Conservation (phyloP, 805 yeast genomes). For the Zygoascus flipseniorum region DNA sequence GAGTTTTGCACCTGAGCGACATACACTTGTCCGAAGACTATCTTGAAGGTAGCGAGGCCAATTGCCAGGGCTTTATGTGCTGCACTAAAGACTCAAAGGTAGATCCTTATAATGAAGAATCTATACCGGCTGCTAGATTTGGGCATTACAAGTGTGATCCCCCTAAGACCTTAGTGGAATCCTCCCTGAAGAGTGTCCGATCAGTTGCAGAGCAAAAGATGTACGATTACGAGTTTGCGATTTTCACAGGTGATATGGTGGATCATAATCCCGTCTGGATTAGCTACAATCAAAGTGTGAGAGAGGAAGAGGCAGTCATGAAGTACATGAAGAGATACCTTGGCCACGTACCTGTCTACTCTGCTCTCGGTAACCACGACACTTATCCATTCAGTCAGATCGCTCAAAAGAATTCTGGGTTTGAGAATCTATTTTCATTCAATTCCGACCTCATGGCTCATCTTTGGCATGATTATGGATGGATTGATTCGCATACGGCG, state of each 20-base stretch:
- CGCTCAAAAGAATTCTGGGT: constrained; percentile 45
- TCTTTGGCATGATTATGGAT: constrained; percentile 39
- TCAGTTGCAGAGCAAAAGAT: constrained; percentile 26
- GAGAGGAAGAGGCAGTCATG: constrained; percentile 45
- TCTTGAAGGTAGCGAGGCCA: constrained; percentile 38
- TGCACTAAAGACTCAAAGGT: constrained; percentile 47
- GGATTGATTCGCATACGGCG: constrained; percentile 34
- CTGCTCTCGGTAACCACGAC: constrained; percentile 66
- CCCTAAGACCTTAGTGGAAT: constrained; percentile 53
- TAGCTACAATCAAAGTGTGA: constrained; percentile 39
- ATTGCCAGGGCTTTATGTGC: constrained; percentile 46
- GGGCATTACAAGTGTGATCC: constrained; percentile 61
- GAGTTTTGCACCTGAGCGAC: constrained; percentile 59
- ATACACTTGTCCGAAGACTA: constrained; percentile 50
- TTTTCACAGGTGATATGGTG: constrained; percentile 68
- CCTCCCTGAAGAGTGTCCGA: constrained; percentile 40
- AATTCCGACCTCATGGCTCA: constrained; percentile 42
- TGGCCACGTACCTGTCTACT: constrained; percentile 46
- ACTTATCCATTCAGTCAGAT: constrained; percentile 65
- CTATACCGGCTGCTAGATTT: constrained; percentile 49
- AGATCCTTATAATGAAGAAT: constrained; percentile 24
- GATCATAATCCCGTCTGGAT: constrained; percentile 51
- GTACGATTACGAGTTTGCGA: constrained; percentile 43
- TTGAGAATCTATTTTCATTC: constrained; percentile 36
- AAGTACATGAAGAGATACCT: constrained; percentile 45